These are phyloP conservation scores for Solanum boliviense DNA, from an alignment of 257 asterid genomes.

Conservation along the genomic window DNA sequence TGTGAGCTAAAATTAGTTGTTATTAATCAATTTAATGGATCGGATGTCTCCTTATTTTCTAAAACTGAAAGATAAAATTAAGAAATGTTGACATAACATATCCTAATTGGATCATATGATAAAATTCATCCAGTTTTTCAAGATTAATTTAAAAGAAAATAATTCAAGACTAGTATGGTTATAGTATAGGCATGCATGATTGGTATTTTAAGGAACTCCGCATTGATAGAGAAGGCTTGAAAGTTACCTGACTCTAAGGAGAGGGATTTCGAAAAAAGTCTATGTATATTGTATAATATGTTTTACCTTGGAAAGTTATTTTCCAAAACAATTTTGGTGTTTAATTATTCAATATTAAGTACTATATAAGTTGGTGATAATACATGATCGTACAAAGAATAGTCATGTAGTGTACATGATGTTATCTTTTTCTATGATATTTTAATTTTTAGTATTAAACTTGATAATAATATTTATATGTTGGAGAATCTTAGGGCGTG, in stretches of 20 bases:
- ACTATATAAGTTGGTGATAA: background rate
- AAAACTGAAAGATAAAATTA: background rate
- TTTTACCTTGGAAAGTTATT: background rate
- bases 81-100: background rate
- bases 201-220: background rate
- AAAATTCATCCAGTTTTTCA: background rate
- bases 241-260: background rate
- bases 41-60: background rate
- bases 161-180: background rate
- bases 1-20: background rate
- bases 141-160: background rate
- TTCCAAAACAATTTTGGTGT: background rate
- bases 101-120: background rate
- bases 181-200: background rate
- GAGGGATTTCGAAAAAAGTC: background rate
- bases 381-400: background rate
- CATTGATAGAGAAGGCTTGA: background rate
- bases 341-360: no score
- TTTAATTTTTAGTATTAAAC: background rate
- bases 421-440: background rate
- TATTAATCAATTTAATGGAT: background rate
- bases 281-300: background rate
- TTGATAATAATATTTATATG: background rate
- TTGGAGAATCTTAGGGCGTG: background rate
- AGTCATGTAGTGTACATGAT: background rate